A percentile compares a stretch with the other conserved stretches of the same genome.
Conservation (phyloP, 2,329 filamentous ascomycete genomes). For the Thelonectria rubi region DNA sequence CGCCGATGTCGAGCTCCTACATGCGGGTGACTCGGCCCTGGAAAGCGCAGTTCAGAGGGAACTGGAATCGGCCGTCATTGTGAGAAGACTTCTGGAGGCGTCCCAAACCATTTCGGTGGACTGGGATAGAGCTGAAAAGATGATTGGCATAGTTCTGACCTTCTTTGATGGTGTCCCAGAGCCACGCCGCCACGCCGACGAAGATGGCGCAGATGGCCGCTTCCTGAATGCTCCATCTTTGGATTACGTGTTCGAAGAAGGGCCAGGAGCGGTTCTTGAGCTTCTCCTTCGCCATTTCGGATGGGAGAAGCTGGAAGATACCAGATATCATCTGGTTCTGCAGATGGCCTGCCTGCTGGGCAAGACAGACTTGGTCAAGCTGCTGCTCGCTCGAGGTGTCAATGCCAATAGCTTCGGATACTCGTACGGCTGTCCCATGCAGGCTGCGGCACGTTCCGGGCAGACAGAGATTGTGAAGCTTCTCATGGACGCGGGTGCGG, state of each 20-base stretch:
- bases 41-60: not conserved
- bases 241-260: slow-evolving; percentile 18
- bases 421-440: slow-evolving; percentile 24
- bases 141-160: too few relatives aligned
- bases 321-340: slow-evolving; percentile 9
- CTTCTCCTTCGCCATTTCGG: not conserved
- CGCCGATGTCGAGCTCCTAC: slow-evolving; percentile 4
- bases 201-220: not conserved
- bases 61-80: not conserved
- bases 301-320: not conserved
- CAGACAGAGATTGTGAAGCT: not conserved
- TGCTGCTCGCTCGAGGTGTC: slow-evolving; percentile 20
- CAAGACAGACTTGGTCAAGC: not conserved
- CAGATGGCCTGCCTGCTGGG: slow-evolving; percentile 17
- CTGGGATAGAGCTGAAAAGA: too few relatives aligned
- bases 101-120: too few relatives aligned
- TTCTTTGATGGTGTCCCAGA: not conserved
- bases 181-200: too few relatives aligned
- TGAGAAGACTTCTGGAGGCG: slow-evolving; percentile 3
- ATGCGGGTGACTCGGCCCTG: too few relatives aligned
- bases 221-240: slow-evolving; percentile 6
- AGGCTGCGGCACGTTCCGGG: slow-evolving; percentile 23
- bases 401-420: slow-evolving; percentile 15
- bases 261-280: slow-evolving; percentile 5
- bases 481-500: slow-evolving; percentile 6